A percentile compares a stretch with the other conserved stretches of the same genome.
Conservation (phyloP, 305 asterid genomes). For the Solanum aculeatissimum region DNA sequence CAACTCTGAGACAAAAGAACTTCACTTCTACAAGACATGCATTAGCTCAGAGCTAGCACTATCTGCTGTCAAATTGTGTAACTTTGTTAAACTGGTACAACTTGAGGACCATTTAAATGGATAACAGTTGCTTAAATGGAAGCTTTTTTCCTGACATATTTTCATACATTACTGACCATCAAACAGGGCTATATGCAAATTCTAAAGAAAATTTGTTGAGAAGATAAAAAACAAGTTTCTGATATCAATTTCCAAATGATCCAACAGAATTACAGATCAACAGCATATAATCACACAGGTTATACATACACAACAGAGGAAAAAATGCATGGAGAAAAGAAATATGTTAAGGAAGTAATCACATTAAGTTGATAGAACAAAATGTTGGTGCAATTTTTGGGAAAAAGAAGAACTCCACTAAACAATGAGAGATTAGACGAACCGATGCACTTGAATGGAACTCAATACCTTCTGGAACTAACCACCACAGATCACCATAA, state of each 20-base stretch:
- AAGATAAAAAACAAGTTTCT: neutral
- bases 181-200: neutral
- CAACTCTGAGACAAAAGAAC: neutral
- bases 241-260: neutral
- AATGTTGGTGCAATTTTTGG: neutral
- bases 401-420: neutral
- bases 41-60: neutral
- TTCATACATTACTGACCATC: neutral
- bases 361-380: neutral
- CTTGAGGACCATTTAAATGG: neutral
- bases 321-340: neutral
- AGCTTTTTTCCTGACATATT: neutral
- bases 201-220: neutral
- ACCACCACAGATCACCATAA: constrained; percentile 97
- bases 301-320: neutral
- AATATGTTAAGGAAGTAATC: neutral
- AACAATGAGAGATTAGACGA: neutral
- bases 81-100: neutral
- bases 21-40: neutral
- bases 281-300: neutral
- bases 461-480: constrained; percentile 79
- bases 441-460: neutral
- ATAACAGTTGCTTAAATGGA: neutral
- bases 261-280: neutral
- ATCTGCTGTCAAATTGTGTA: neutral